Evolutionary conservation across 1,139 yeast genomes (phyloP).

Genomic region (Nadsonia starkeyi-henricii): DNA sequence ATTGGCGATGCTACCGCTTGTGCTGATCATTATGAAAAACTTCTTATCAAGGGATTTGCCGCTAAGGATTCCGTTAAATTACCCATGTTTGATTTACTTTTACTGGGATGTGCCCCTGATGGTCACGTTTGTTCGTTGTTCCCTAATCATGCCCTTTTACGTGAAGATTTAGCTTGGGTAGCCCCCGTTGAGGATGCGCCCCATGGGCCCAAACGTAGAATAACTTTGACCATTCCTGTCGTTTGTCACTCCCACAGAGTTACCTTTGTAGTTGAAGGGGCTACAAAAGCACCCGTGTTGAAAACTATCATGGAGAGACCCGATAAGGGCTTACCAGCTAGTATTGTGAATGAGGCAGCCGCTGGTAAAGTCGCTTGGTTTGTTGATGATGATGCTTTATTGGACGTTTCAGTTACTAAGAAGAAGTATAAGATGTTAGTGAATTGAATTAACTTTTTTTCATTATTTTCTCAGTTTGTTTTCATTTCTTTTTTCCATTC

Average conservation of each 20-base stretch:
- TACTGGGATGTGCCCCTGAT: slow-evolving; percentile 96
- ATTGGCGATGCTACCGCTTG: slow-evolving; percentile 84
- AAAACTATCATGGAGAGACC: slow-evolving; percentile 94
- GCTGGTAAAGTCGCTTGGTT: slow-evolving; percentile 97
- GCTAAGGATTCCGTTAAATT: slow-evolving; percentile 84
- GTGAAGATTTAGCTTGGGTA: slow-evolving; percentile 94
- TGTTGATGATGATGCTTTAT: slow-evolving; percentile 89
- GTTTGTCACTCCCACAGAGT: slow-evolving; percentile 89
- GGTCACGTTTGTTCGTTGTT: slow-evolving; percentile 94
- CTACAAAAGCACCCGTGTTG: slow-evolving; percentile 87
- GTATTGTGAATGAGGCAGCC: slow-evolving; percentile 89
- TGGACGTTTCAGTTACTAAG: slow-evolving; percentile 65
- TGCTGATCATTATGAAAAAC: slow-evolving; percentile 84
- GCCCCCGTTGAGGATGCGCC: slow-evolving; percentile 91
- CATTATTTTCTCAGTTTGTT: too few species aligned
- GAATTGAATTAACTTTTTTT: not conserved
- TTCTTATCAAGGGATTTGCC: slow-evolving; percentile 81
- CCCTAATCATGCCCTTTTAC: slow-evolving; percentile 77
- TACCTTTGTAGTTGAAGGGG: slow-evolving; percentile 89
- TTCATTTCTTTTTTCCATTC: too few species aligned
- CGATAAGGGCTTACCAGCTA: slow-evolving; percentile 88
- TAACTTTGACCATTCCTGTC: slow-evolving; percentile 87
- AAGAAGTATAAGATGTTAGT: slow-evolving; percentile 46
- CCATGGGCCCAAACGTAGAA: slow-evolving; percentile 73
- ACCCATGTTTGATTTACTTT: slow-evolving; percentile 82